Conservation (phyloP, 257 asterid genomes). For the Rauvolfia tetraphylla region DNA sequence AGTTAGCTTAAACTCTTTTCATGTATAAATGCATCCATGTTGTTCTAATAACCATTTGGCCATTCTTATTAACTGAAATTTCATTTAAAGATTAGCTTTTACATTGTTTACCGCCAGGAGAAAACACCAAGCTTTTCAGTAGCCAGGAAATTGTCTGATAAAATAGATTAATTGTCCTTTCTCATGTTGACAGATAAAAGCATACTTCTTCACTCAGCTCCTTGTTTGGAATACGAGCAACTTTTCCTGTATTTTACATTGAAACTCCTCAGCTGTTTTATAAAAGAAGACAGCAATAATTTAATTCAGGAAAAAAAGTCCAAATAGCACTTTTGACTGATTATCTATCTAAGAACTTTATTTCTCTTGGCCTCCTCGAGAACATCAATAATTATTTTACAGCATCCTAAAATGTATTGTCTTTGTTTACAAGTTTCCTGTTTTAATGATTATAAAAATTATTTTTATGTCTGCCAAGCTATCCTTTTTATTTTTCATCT, state of each 20-base stretch:
- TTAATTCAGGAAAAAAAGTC: conserved; percentile 4
- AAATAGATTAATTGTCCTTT: not conserved
- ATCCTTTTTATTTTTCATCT: not conserved
- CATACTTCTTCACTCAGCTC: not conserved
- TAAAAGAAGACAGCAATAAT: not conserved
- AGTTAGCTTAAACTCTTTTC: not conserved
- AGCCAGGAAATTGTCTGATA: not conserved
- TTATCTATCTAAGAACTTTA: not conserved
- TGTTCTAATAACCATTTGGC: not conserved
- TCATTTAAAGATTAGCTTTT: not conserved
- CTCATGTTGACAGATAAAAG: not conserved
- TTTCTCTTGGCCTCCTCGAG: not conserved
- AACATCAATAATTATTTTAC: not conserved
- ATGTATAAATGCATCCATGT: not conserved
- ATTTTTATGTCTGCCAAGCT: not conserved
- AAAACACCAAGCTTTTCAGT: not conserved
- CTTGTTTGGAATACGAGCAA: not conserved
- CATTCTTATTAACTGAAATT: not conserved
- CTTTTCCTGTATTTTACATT: not conserved
- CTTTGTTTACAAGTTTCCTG: not conserved
- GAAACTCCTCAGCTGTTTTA: not conserved
- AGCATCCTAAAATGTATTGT: not conserved
- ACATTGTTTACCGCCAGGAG: not conserved
- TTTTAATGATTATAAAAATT: no score
- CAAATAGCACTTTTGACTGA: not conserved